These are phyloP conservation scores for Phytophthora pistaciae DNA, from an alignment of 352 stramenopile genomes.

Conservation along the genomic window DNA sequence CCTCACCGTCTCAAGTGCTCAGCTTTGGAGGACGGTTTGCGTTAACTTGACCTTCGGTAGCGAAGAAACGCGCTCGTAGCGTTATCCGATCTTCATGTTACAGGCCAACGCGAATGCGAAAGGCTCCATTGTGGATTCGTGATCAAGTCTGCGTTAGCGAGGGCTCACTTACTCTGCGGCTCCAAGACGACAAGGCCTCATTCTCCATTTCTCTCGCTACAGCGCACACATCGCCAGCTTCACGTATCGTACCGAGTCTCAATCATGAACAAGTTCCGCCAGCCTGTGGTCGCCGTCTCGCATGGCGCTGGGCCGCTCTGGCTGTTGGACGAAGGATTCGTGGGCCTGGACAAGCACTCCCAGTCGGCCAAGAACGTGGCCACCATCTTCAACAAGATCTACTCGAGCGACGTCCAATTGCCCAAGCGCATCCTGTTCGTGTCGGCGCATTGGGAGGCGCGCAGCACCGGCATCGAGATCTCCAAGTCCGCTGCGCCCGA, in stretches of 20 bases:
- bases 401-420: conserved; percentile 44
- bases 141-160: neutral
- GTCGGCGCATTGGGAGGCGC: conserved; percentile 81
- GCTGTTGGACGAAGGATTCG: conserved; percentile 17
- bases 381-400: conserved; percentile 44
- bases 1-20: no score
- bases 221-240: neutral
- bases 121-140: neutral
- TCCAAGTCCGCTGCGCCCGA: conserved; percentile 5
- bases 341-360: conserved; percentile 31
- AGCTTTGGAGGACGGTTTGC: neutral
- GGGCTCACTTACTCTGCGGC: neutral
- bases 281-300: conserved; percentile 48
- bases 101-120: neutral
- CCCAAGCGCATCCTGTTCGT: conserved; percentile 85
- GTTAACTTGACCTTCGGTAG: neutral
- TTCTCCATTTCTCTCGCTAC: neutral
- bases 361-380: conserved; percentile 39
- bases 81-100: neutral
- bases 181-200: neutral
- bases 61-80: neutral
- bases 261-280: conserved; percentile 20
- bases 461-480: conserved; percentile 10
- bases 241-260: neutral
- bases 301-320: conserved; percentile 60